Evolutionary conservation across 78 protist species (phyloP), one percentile per base, ranked within the genome.

Genomic region (Monosiga brevicollis): DNA sequence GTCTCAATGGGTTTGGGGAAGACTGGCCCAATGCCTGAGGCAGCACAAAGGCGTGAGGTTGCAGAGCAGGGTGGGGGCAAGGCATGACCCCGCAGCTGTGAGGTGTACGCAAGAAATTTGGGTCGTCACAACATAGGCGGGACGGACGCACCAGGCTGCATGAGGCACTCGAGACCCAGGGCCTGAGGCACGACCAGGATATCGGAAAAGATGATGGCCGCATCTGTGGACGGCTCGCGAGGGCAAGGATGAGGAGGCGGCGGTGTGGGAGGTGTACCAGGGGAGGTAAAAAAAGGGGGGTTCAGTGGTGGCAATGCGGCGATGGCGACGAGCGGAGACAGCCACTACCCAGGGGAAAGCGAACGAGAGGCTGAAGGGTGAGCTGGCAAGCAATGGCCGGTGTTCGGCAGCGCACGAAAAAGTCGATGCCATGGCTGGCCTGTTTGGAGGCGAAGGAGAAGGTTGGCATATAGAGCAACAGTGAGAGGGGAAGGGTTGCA

Each of bases 131-230:
- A n/a, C n/a, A n/a, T n/a, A n/a, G n/a, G 62, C 62, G 62, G 6
- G 62, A 6, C 29, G 62, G 6, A n/a, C n/a, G n/a, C n/a, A n/a
- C n/a, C n/a, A n/a, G n/a, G n/a, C n/a, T n/a, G n/a, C 87, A 84
- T 78, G 34, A 40, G 75, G 22, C 55, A 83, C 9, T 82, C 73
- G 80, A 88, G 40, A 3, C 91, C 91, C 37, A 88, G 54, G 42
- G 87, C 91, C 82, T 87, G 83, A 9, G 72, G 79, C 1, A 85
- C 70, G 32, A 94, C 95, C 29, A 95, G 81, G 26, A 95, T 95
- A 86, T 95, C 98, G 37, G 89, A 83, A 86, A 95, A 95, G 39
- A 95, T 93, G 83, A 95, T 95, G 41, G 95, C 94, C 0, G 98
- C 98, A 75, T 95, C 98, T n/a, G 92, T 83, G n/a, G n/a, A n/a